A percentile compares a stretch with the other conserved stretches of the same genome.
These are phyloP conservation scores for Daedalea quercina DNA, from an alignment of 768 basidiomycete genomes.

Conservation along the genomic window DNA sequence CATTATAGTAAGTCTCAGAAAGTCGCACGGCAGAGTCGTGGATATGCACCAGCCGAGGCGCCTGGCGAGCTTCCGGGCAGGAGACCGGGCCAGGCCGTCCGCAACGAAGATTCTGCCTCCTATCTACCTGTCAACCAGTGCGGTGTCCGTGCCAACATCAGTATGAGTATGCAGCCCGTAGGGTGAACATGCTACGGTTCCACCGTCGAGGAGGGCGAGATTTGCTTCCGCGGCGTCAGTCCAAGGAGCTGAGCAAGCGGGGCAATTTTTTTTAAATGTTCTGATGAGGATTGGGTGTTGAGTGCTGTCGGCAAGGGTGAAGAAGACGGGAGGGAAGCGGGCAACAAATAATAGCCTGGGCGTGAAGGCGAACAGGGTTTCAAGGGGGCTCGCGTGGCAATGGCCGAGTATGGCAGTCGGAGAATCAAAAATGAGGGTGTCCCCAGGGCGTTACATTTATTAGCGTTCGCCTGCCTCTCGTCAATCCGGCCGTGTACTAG, in stretches of 20 bases:
- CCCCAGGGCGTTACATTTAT: slow-evolving; percentile 16
- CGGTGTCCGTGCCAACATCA: neutral
- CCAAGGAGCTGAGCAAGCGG: neutral
- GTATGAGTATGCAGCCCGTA: neutral
- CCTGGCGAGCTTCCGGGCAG: too few relatives aligned
- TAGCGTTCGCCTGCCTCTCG: slow-evolving; percentile 19
- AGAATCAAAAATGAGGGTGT: slow-evolving; percentile 22
- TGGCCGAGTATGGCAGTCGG: slow-evolving; percentile 17
- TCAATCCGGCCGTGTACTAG: slow-evolving; percentile 25
- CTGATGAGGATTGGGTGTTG: neutral
- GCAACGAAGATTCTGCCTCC: too few relatives aligned
- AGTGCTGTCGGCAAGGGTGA: neutral
- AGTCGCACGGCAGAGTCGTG: neutral
- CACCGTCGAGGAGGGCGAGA: neutral
- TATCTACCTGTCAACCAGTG: too few relatives aligned
- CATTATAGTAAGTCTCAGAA: too few relatives aligned
- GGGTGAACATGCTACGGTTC: neutral
- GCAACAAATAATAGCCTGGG: slow-evolving; percentile 1
- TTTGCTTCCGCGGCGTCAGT: neutral
- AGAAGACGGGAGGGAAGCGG: neutral
- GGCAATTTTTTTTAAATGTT: neutral
- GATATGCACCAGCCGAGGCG: neutral
- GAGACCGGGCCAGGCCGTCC: too few relatives aligned
- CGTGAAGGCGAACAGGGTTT: slow-evolving; percentile 10
- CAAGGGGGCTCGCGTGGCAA: slow-evolving; percentile 19